A percentile compares a stretch with the other conserved stretches of the same genome.
phyloP scores from a whole-genome alignment of 1,284 basidiomycete species.

The Ustilago vetiveriae region DNA sequence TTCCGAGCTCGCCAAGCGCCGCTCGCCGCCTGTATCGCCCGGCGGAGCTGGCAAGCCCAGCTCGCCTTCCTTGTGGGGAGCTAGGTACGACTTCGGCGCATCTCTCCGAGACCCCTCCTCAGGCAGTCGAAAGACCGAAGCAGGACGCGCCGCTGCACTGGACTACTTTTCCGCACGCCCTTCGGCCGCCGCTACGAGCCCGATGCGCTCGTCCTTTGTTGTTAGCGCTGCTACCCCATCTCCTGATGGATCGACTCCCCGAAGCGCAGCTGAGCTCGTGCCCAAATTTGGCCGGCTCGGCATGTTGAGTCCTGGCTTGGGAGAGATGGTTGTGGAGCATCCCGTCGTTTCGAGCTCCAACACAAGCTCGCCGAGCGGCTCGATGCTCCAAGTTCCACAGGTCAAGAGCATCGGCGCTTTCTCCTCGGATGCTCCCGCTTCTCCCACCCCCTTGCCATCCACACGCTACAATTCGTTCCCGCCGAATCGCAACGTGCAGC shows the following conservation, averaged over 20 bases:
- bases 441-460: conserved; percentile 10
- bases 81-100: conserved; percentile 71
- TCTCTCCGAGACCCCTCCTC: conserved; percentile 68
- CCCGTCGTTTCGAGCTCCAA: conserved; percentile 25
- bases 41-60: conserved; percentile 63
- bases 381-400: conserved; percentile 40
- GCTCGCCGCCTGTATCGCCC: conserved; percentile 57
- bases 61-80: conserved; percentile 55
- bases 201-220: conserved; percentile 34
- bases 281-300: conserved; percentile 52
- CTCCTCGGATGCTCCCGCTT: conserved; percentile 5
- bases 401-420: background rate
- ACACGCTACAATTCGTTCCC: conserved; percentile 54
- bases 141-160: conserved; percentile 58
- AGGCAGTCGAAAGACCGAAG: conserved; percentile 54
- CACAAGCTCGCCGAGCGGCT: conserved; percentile 36
- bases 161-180: conserved; percentile 62
- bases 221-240: conserved; percentile 50
- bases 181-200: conserved; percentile 15
- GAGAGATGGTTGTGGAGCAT: conserved; percentile 51
- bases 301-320: conserved; percentile 60
- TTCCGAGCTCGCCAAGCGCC: conserved; percentile 43
- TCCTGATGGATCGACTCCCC: conserved; percentile 42
- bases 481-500: conserved; percentile 33
- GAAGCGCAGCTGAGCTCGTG: conserved; percentile 29